A percentile compares a stretch with the other conserved stretches of the same genome.
phyloP scores from a whole-genome alignment of 2,329 filamentous ascomycete genomes.

The Aspergillus calidoustus region DNA sequence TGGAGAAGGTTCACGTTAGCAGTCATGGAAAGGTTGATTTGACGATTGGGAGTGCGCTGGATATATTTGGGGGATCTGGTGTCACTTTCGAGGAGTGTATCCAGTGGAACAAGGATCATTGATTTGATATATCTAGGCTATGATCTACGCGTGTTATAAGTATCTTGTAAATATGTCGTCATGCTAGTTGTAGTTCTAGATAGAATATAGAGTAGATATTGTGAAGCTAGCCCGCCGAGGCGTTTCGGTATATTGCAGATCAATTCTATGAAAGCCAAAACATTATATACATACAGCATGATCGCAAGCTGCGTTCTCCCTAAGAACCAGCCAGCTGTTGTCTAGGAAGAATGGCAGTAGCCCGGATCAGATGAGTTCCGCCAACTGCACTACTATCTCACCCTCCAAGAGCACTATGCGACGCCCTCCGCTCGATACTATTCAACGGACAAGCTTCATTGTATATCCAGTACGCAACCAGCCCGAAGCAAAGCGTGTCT shows the following conservation, averaged over 20 bases:
- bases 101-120: slow-evolving; percentile 71
- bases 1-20: slow-evolving; percentile 78
- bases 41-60: slow-evolving; percentile 93
- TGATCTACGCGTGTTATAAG: neutral
- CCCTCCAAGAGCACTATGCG: neutral
- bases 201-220: neutral
- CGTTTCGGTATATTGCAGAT: neutral
- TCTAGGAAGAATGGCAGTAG: slow-evolving; percentile 1
- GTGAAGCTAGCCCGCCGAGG: neutral
- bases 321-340: slow-evolving; percentile 13
- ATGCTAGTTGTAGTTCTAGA: neutral
- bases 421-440: neutral
- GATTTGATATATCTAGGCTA: neutral
- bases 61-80: slow-evolving; percentile 89
- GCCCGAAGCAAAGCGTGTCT: neutral
- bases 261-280: slow-evolving; percentile 18
- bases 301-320: slow-evolving; percentile 16
- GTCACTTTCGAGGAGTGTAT: slow-evolving; percentile 90
- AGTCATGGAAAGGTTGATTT: slow-evolving; percentile 85
- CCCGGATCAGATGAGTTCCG: neutral
- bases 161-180: neutral
- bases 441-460: neutral
- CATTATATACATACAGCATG: slow-evolving; percentile 23
- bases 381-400: neutral
- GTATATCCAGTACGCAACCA: neutral